Conservation (phyloP, 148 eudicot species). For the Euryodendron excelsum region DNA sequence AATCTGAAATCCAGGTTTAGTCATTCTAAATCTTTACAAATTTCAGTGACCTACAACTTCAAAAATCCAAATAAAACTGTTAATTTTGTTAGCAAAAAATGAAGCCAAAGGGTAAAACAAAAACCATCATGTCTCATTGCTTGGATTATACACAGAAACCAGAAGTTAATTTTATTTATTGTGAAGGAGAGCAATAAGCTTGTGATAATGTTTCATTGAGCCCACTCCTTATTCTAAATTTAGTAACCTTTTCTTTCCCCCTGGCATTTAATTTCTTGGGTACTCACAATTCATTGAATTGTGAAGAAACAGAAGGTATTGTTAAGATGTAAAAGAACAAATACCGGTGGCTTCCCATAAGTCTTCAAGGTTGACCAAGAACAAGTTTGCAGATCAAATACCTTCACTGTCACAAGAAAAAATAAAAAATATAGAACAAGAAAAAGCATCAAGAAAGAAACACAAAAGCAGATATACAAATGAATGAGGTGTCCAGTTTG, state of each 20-base stretch:
- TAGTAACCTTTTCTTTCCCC: background rate
- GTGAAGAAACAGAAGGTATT: background rate
- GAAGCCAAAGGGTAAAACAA: background rate
- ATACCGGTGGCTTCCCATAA: constrained; percentile 97
- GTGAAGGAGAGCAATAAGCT: background rate
- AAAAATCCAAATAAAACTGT: background rate
- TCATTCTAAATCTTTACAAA: background rate
- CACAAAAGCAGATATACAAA: background rate
- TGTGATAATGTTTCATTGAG: background rate
- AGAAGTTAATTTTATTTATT: background rate
- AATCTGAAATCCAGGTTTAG: background rate
- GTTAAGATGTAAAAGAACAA: constrained; percentile 6
- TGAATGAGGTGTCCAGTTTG: background rate
- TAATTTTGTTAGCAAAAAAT: background rate
- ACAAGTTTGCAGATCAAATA: constrained; percentile 75
- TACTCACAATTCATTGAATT: background rate
- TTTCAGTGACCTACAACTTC: background rate
- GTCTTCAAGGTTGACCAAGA: constrained; percentile 93
- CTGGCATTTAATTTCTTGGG: background rate
- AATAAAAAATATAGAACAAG: background rate
- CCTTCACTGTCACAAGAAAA: constrained; percentile 60
- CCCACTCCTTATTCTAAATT: background rate
- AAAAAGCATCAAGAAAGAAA: constrained; percentile 6
- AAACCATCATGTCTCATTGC: background rate
- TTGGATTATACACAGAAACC: background rate